Evolutionary conservation across 148 eudicot species (phyloP).

Genomic region (Spergularia bocconei): DNA sequence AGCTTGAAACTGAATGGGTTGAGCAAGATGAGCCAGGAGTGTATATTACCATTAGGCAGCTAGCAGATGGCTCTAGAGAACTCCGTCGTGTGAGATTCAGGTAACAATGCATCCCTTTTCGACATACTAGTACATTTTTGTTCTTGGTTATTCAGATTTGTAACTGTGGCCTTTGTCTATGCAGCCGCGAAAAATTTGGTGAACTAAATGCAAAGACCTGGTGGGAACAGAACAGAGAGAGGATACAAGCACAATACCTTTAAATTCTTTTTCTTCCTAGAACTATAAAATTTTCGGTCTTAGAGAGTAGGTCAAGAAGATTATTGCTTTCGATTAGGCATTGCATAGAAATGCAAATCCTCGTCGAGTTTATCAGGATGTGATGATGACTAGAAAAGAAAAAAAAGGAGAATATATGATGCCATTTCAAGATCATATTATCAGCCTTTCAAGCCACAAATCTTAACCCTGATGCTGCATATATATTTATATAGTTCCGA

Average conservation of each 20-base stretch:
- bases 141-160: neutral
- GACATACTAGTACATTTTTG: neutral
- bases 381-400: neutral
- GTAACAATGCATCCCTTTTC: conserved; percentile 31
- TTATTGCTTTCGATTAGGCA: conserved; percentile 14
- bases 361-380: conserved; percentile 4
- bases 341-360: conserved; percentile 23
- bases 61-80: conserved; percentile 84
- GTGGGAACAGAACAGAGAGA: conserved; percentile 86
- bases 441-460: too few relatives aligned
- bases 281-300: conserved; percentile 8
- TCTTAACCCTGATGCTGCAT: too few relatives aligned
- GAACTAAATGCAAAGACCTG: conserved; percentile 70
- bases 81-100: conserved; percentile 95
- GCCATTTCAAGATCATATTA: too few relatives aligned
- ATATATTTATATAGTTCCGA: too few relatives aligned
- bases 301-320: conserved; percentile 19
- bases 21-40: conserved; percentile 97
- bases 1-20: conserved; percentile 82
- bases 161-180: conserved; percentile 2
- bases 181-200: conserved; percentile 81
- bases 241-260: conserved; percentile 83
- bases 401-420: too few relatives aligned
- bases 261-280: conserved; percentile 19
- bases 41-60: conserved; percentile 83